These are phyloP conservation scores for Populus hybrid DNA, from an alignment of 441 rosid species.

Conservation along the genomic window DNA sequence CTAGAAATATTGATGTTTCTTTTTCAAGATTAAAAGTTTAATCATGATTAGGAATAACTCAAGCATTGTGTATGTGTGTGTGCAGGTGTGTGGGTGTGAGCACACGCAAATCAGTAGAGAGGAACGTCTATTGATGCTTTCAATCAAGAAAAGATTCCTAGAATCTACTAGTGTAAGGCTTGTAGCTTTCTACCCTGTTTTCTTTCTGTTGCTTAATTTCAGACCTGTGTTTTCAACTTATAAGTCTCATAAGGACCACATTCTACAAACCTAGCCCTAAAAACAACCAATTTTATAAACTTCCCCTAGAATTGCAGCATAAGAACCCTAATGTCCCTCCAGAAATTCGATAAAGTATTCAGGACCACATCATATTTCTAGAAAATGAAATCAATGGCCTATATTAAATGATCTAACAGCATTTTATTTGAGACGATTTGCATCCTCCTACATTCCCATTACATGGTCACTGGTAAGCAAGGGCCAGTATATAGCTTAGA, in stretches of 20 bases:
- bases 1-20: neutral
- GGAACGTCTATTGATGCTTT: neutral
- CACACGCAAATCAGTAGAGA: slow-evolving; percentile 16
- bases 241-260: neutral
- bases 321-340: slow-evolving; percentile 21
- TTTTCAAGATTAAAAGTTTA: neutral
- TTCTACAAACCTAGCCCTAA: neutral
- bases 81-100: slow-evolving; percentile 18
- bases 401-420: slow-evolving; percentile 22
- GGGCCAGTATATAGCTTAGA: slow-evolving; percentile 20
- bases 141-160: neutral
- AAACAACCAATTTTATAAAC: neutral
- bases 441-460: slow-evolving; percentile 23
- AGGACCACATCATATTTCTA: slow-evolving; percentile 26
- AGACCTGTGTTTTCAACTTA: neutral
- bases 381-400: slow-evolving; percentile 36
- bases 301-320: neutral
- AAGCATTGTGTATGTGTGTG: slow-evolving; percentile 11
- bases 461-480: slow-evolving; percentile 21
- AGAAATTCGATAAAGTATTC: slow-evolving; percentile 17
- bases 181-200: neutral
- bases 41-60: neutral
- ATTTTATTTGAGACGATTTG: slow-evolving; percentile 20
- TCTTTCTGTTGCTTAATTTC: neutral
- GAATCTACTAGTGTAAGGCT: too few relatives aligned